Conservation (phyloP, 1,284 basidiomycete species). For the Macrocybe sp. region DNA sequence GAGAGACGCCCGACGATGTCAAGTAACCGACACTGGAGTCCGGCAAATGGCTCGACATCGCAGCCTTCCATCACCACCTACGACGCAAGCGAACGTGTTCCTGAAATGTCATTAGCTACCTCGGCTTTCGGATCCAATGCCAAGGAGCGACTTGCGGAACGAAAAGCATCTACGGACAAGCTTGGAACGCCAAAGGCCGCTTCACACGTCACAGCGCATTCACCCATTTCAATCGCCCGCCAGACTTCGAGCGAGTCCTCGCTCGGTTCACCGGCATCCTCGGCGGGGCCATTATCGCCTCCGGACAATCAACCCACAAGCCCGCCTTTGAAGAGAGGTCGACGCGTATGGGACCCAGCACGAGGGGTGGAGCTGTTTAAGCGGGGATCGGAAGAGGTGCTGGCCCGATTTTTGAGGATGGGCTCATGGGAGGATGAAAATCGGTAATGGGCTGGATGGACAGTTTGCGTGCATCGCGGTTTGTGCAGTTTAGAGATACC, state of each 20-base stretch:
- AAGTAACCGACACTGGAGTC: constrained; percentile 32
- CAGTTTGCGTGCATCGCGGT: background rate
- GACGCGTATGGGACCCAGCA: constrained; percentile 73
- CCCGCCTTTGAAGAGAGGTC: constrained; percentile 34
- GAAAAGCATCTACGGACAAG: background rate
- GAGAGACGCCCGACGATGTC: constrained; percentile 18
- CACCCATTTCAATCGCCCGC: constrained; percentile 22
- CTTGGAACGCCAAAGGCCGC: background rate
- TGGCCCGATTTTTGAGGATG: constrained; percentile 73
- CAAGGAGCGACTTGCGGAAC: constrained; percentile 1
- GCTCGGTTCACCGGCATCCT: constrained; percentile 44
- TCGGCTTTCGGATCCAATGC: constrained; percentile 19
- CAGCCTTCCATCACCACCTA: constrained; percentile 22
- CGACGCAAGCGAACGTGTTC: constrained; percentile 18
- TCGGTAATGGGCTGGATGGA: constrained; percentile 1
- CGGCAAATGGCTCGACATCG: constrained; percentile 20
- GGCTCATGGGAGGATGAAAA: constrained; percentile 61
- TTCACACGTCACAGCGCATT: background rate
- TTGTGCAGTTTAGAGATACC: constrained; percentile 2
- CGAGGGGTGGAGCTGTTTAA: constrained; percentile 79
- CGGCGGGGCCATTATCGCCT: constrained; percentile 43
- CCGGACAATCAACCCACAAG: constrained; percentile 27
- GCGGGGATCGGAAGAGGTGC: constrained; percentile 76
- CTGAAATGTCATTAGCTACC: constrained; percentile 22
- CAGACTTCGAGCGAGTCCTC: constrained; percentile 36